A percentile compares a stretch with the other conserved stretches of the same genome.
phyloP scores from a whole-genome alignment of 2,329 filamentous ascomycete species.

The Blastomyces gilchristii region DNA sequence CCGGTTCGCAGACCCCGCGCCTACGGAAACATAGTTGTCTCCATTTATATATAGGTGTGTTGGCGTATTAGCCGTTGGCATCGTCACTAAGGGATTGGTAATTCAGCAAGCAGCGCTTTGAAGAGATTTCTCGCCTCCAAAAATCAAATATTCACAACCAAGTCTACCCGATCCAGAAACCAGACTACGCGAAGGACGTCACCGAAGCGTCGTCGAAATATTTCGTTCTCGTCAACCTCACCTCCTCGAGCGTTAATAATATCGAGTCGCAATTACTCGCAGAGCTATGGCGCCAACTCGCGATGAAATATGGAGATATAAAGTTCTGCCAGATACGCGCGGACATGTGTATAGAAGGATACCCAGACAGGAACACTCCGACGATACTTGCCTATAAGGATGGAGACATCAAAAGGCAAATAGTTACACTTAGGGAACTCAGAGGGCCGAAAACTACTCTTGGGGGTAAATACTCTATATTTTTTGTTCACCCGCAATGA shows the following conservation, averaged over 20 bases:
- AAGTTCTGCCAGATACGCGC: slow-evolving; percentile 97
- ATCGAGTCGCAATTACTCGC: slow-evolving; percentile 73
- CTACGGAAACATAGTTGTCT: not conserved
- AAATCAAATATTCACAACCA: slow-evolving; percentile 73
- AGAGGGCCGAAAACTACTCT: slow-evolving; percentile 61
- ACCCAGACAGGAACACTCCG: slow-evolving; percentile 88
- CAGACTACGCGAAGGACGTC: slow-evolving; percentile 82
- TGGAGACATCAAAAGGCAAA: slow-evolving; percentile 80
- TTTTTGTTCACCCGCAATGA: not conserved
- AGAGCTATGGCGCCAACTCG: slow-evolving; percentile 77
- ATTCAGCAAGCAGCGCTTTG: slow-evolving; percentile 63
- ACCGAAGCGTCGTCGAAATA: slow-evolving; percentile 73
- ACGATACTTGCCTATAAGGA: slow-evolving; percentile 89
- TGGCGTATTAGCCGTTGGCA: not conserved
- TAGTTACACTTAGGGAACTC: slow-evolving; percentile 77
- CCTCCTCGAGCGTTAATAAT: slow-evolving; percentile 66
- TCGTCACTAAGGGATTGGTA: slow-evolving; percentile 1
- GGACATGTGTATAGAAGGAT: slow-evolving; percentile 89
- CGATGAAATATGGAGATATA: slow-evolving; percentile 77
- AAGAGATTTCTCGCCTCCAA: slow-evolving; percentile 65
- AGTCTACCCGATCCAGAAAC: slow-evolving; percentile 89
- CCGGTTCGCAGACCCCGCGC: slow-evolving; percentile 37
- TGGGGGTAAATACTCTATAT: slow-evolving; percentile 32
- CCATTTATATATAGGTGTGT: not conserved
- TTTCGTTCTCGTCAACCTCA: slow-evolving; percentile 67